Evolutionary conservation across 257 asterid species (phyloP).

Genomic region (Gardenia jasminoides): DNA sequence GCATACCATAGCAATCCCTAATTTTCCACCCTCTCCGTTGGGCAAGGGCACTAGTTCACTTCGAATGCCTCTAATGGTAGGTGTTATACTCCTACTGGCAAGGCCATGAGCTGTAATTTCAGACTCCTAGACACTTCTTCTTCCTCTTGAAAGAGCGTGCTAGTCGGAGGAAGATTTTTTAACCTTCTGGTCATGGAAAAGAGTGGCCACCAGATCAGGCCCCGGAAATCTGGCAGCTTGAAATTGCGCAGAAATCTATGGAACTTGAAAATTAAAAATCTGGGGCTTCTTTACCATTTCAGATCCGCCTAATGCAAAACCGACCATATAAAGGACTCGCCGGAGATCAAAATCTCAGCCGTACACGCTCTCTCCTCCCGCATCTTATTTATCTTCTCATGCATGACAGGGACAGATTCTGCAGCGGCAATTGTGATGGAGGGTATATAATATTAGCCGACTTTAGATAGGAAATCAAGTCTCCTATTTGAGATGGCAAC

Average conservation of each 20-base stretch:
- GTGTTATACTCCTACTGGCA: too few relatives aligned
- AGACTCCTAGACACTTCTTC: too few relatives aligned
- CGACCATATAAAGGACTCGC: not conserved
- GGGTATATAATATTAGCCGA: slow-evolving; percentile 53
- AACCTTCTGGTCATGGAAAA: not conserved
- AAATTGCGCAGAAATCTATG: not conserved
- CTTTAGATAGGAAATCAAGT: slow-evolving; percentile 51
- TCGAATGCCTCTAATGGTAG: too few relatives aligned
- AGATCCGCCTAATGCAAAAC: not conserved
- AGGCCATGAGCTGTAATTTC: too few relatives aligned
- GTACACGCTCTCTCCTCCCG: not conserved
- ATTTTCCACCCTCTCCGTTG: too few relatives aligned
- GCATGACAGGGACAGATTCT: slow-evolving; percentile 66
- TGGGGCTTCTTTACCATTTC: not conserved
- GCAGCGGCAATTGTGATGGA: slow-evolving; percentile 54
- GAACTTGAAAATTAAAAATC: not conserved
- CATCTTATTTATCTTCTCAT: slow-evolving; percentile 42
- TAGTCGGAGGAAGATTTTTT: not conserved
- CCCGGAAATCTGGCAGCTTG: not conserved
- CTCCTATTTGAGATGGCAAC: slow-evolving; percentile 72
- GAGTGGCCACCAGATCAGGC: not conserved
- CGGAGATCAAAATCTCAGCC: not conserved
- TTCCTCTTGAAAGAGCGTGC: not conserved
- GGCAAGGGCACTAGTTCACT: too few relatives aligned
- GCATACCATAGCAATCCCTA: too few relatives aligned